Conservation (phyloP, 805 yeast species). For the Scheffersomyces spartinae region DNA sequence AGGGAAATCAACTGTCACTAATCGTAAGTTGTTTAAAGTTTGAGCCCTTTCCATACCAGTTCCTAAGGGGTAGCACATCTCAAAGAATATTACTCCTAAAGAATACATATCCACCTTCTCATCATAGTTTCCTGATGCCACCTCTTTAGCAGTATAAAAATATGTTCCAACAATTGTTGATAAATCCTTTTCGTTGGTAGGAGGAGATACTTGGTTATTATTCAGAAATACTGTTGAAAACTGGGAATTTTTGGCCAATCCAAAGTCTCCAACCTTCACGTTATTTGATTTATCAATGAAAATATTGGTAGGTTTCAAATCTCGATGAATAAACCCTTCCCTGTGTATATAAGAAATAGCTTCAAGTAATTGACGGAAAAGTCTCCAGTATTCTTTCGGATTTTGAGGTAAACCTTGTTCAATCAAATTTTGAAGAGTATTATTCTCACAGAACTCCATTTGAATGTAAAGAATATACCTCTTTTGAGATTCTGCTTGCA, state of each 20-base stretch:
- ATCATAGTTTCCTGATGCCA: constrained; percentile 68
- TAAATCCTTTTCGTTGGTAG: constrained; percentile 44
- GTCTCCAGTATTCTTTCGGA: constrained; percentile 79
- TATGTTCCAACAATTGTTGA: constrained; percentile 94
- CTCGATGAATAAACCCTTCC: constrained; percentile 92
- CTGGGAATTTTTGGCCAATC: constrained; percentile 85
- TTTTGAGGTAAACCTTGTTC: constrained; percentile 56
- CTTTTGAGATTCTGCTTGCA: constrained; percentile 11
- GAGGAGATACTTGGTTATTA: constrained; percentile 26
- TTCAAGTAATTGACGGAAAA: constrained; percentile 77
- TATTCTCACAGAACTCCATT: constrained; percentile 98
- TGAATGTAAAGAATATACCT: constrained; percentile 79
- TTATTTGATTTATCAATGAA: constrained; percentile 85
- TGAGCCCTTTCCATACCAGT: constrained; percentile 91
- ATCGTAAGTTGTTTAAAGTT: constrained; percentile 55
- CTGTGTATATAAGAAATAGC: constrained; percentile 86
- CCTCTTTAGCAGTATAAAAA: constrained; percentile 85
- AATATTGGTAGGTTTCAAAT: constrained; percentile 89
- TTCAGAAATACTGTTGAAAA: constrained; percentile 23
- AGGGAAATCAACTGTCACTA: constrained; percentile 57
- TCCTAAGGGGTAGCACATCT: constrained; percentile 76
- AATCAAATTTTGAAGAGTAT: constrained; percentile 76
- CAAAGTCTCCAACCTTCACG: constrained; percentile 94
- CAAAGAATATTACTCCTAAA: constrained; percentile 87
- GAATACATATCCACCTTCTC: constrained; percentile 96